Conservation (phyloP, 805 yeast genomes). For the Candida lessepsii region DNA sequence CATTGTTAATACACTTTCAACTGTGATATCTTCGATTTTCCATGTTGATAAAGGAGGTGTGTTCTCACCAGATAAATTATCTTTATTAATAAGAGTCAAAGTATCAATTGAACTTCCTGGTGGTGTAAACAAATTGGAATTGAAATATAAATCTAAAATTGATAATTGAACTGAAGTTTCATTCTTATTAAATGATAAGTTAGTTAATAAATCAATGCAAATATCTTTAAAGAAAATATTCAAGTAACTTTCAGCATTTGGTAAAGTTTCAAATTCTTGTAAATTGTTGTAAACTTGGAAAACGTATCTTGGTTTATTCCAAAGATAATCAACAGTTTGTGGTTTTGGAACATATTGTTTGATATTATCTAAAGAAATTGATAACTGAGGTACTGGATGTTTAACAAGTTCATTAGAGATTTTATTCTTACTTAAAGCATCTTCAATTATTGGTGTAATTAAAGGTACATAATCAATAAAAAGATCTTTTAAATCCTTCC, state of each 20-base stretch:
- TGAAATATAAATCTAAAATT: slow-evolving; percentile 69
- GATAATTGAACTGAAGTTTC: slow-evolving; percentile 84
- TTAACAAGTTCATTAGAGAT: slow-evolving; percentile 39
- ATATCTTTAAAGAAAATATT: slow-evolving; percentile 71
- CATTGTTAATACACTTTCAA: slow-evolving; percentile 77
- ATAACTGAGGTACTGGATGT: slow-evolving; percentile 40
- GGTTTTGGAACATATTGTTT: slow-evolving; percentile 20
- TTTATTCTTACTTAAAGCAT: slow-evolving; percentile 32
- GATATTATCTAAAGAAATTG: slow-evolving; percentile 16
- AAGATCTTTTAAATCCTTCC: slow-evolving; percentile 36
- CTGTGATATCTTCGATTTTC: slow-evolving; percentile 87
- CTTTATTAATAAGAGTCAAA: slow-evolving; percentile 43
- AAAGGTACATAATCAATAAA: slow-evolving; percentile 34
- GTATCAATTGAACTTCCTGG: slow-evolving; percentile 79
- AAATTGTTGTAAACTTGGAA: slow-evolving; percentile 55
- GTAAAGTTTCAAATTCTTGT: slow-evolving; percentile 63
- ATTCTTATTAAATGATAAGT: slow-evolving; percentile 83
- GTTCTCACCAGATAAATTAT: slow-evolving; percentile 42
- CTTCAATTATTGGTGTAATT: slow-evolving; percentile 32
- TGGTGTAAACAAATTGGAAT: slow-evolving; percentile 47
- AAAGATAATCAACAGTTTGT: slow-evolving; percentile 54
- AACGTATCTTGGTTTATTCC: slow-evolving; percentile 61
- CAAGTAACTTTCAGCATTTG: slow-evolving; percentile 34
- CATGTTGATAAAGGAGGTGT: slow-evolving; percentile 60
- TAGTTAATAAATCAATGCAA: slow-evolving; percentile 68